These are phyloP conservation scores for Panicum hallii DNA, from an alignment of 202 grass and related monocot species.

Conservation along the genomic window DNA sequence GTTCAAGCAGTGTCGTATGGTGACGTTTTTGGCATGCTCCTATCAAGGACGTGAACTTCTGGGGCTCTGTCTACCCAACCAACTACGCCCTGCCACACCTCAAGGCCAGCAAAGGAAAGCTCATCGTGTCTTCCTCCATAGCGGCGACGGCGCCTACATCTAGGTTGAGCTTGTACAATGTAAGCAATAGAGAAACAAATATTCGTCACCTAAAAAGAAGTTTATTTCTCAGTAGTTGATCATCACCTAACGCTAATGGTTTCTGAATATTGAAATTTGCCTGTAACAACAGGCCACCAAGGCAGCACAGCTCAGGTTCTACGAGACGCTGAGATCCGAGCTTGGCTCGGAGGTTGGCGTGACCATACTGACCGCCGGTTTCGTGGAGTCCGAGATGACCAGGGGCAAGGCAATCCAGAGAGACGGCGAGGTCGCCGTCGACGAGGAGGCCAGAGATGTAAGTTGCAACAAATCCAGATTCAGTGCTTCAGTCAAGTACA, in stretches of 20 bases:
- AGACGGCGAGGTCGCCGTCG: constrained; percentile 45
- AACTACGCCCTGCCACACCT: constrained; percentile 70
- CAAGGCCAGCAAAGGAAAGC: constrained; percentile 60
- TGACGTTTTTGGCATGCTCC: not conserved
- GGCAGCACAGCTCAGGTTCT: constrained; percentile 65
- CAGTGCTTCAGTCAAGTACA: not conserved
- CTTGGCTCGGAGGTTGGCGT: constrained; percentile 56
- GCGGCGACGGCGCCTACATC: constrained; percentile 46
- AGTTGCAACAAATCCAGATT: not conserved
- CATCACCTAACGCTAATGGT: no score
- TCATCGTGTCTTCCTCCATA: constrained; percentile 51
- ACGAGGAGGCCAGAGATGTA: constrained; percentile 69
- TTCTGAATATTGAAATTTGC: not conserved
- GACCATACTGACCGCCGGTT: constrained; percentile 61
- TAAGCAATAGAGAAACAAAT: constrained; percentile 36
- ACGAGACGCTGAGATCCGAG: constrained; percentile 62
- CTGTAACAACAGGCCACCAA: constrained; percentile 56
- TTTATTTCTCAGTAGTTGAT: no score
- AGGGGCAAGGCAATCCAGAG: constrained; percentile 59
- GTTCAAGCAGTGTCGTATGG: no score
- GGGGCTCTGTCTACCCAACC: constrained; percentile 74
- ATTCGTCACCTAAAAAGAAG: no score
- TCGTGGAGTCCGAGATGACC: constrained; percentile 63
- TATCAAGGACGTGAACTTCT: constrained; percentile 70
- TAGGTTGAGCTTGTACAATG: constrained; percentile 68